phyloP scores from a whole-genome alignment of 371 early-diverging fungal genomes.

The Apophysomyces variabilis region DNA sequence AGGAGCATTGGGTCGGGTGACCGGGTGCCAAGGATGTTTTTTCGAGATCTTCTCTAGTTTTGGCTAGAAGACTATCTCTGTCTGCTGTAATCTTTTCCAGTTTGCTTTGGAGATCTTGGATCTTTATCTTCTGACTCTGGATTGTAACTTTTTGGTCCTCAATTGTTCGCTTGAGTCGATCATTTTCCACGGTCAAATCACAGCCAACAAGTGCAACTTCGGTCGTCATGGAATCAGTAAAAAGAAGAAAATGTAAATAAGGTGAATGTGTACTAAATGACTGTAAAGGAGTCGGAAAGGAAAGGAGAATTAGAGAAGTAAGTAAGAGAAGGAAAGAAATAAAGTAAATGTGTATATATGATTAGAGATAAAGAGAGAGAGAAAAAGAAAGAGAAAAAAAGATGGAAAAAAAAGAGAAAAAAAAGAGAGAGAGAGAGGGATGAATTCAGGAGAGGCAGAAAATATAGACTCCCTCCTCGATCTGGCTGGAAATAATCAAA shows the following conservation, averaged over 20 bases:
- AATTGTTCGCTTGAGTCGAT: slow-evolving; percentile 83
- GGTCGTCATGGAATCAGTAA: slow-evolving; percentile 11
- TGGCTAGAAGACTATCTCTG: slow-evolving; percentile 41
- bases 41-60: slow-evolving; percentile 21
- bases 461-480: slow-evolving; percentile 2
- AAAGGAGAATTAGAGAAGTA: not conserved
- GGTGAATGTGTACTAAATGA: not conserved
- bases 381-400: slow-evolving; percentile 13
- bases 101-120: slow-evolving; percentile 66
- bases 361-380: slow-evolving; percentile 1
- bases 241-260: not conserved
- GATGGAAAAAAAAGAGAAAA: slow-evolving; percentile 16
- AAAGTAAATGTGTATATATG: not conserved
- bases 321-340: not conserved
- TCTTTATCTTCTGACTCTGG: slow-evolving; percentile 75
- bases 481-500: not conserved
- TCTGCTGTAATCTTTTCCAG: slow-evolving; percentile 46
- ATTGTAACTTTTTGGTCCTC: slow-evolving; percentile 83
- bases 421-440: slow-evolving; percentile 17
- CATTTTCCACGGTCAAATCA: slow-evolving; percentile 60
- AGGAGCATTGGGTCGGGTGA: not conserved
- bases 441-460: slow-evolving; percentile 13
- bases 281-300: not conserved
- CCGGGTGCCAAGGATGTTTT: slow-evolving; percentile 8
- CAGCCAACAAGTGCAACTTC: slow-evolving; percentile 15